phyloP scores from a whole-genome alignment of 441 rosid genomes.

The Pelargonium cotyledonis region DNA sequence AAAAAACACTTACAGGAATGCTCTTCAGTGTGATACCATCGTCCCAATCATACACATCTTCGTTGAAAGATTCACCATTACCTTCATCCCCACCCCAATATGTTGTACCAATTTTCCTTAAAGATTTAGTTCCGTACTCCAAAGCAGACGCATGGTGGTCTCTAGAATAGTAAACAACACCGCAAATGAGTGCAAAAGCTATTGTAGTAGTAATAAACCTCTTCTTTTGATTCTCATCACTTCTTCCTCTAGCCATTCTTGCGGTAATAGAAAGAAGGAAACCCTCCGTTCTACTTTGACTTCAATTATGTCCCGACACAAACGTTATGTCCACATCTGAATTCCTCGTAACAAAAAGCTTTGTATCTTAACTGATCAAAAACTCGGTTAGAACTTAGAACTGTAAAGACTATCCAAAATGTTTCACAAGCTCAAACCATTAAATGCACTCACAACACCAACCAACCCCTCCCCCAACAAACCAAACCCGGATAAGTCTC shows the following conservation, averaged over 20 bases:
- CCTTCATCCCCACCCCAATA: constrained; percentile 86
- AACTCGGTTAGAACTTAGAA: neutral
- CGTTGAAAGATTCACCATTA: constrained; percentile 36
- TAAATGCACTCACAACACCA: too few species aligned
- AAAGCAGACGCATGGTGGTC: constrained; percentile 57
- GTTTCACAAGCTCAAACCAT: neutral
- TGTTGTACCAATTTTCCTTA: constrained; percentile 86
- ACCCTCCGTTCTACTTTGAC: neutral
- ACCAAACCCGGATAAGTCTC: neutral
- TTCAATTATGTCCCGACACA: constrained; percentile 3
- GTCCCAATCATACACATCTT: constrained; percentile 46
- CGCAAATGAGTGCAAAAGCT: constrained; percentile 26
- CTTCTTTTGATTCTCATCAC: constrained; percentile 67
- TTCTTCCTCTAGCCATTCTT: constrained; percentile 55
- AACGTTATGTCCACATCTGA: neutral
- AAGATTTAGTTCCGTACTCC: constrained; percentile 78
- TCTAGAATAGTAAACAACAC: constrained; percentile 45
- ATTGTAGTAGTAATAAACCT: constrained; percentile 39
- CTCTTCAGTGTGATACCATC: constrained; percentile 55
- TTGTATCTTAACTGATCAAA: neutral
- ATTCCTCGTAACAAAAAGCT: neutral
- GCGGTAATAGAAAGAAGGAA: neutral
- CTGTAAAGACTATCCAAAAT: neutral
- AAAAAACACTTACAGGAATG: constrained; percentile 63
- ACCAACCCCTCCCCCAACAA: neutral